phyloP scores from a whole-genome alignment of 331 rosid species.

The Dryas integrifolia region DNA sequence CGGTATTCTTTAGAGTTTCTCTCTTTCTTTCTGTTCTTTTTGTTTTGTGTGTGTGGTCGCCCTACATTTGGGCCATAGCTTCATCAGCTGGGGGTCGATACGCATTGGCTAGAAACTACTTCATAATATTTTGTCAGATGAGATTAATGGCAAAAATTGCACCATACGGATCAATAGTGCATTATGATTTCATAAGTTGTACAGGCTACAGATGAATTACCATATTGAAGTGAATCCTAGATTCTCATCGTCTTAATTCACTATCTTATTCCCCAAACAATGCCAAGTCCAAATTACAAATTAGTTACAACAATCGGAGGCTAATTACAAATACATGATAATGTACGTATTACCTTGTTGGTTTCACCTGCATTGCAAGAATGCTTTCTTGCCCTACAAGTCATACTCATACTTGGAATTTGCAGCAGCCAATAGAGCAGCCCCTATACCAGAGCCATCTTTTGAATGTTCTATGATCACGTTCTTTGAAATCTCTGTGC shows the following conservation, averaged over 20 bases:
- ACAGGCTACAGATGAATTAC: background rate
- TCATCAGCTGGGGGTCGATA: too few species aligned
- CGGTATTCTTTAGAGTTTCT: too few species aligned
- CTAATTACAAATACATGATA: conserved; percentile 6
- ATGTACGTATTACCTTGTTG: conserved; percentile 9
- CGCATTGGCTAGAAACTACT: background rate
- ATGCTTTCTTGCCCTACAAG: conserved; percentile 11
- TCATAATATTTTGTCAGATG: background rate
- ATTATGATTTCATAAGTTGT: background rate
- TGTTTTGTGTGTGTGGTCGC: too few species aligned
- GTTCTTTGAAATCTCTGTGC: conserved; percentile 52
- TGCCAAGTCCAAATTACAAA: conserved; percentile 11
- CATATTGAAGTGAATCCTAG: background rate
- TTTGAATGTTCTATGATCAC: conserved; percentile 67
- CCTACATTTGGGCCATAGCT: too few species aligned
- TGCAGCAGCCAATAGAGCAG: conserved; percentile 92
- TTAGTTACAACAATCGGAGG: background rate
- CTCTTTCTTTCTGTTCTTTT: too few species aligned
- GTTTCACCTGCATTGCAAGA: background rate
- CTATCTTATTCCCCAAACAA: conserved; percentile 2
- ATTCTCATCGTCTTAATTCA: background rate
- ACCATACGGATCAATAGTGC: background rate
- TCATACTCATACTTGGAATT: conserved; percentile 60
- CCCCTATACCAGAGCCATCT: conserved; percentile 94
- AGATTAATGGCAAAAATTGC: conserved; percentile 10